Evolutionary conservation across 768 basidiomycete species (phyloP).

Genomic region (Lentinus tigrinus): DNA sequence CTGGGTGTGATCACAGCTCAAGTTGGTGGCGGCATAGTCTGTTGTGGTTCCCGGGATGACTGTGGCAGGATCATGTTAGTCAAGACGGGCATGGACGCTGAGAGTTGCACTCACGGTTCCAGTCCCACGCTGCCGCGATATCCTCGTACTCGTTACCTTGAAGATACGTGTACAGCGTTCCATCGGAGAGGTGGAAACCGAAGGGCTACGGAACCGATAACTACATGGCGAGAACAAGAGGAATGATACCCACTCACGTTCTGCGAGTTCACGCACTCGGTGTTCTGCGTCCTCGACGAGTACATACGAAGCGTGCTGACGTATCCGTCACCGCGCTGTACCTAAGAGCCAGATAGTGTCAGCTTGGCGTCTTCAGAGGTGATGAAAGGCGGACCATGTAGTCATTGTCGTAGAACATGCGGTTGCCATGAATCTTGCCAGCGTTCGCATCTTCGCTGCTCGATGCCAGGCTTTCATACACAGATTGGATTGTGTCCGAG

Average conservation of each 20-base stretch:
- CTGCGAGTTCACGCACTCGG: slow-evolving; percentile 62
- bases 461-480: slow-evolving; percentile 37
- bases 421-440: slow-evolving; percentile 55
- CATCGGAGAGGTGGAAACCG: slow-evolving; percentile 72
- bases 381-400: slow-evolving; percentile 63
- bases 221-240: background rate
- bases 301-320: slow-evolving; percentile 64
- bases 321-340: slow-evolving; percentile 60
- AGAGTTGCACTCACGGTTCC: slow-evolving; percentile 42
- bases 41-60: slow-evolving; percentile 71
- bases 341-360: slow-evolving; percentile 33
- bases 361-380: background rate
- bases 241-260: slow-evolving; percentile 41
- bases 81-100: background rate
- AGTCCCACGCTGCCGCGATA: slow-evolving; percentile 72
- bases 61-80: background rate
- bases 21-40: slow-evolving; percentile 56
- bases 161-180: slow-evolving; percentile 61
- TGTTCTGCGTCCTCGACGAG: slow-evolving; percentile 56
- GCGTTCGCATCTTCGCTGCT: slow-evolving; percentile 48
- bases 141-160: slow-evolving; percentile 72
- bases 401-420: slow-evolving; percentile 66
- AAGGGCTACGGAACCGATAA: slow-evolving; percentile 38
- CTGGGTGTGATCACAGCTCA: slow-evolving; percentile 46
- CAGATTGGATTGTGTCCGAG: slow-evolving; percentile 40